A percentile compares a stretch with the other conserved stretches of the same genome.
Evolutionary conservation across 2,329 filamentous ascomycete species (phyloP).

Genomic region (Phaeosphaeriaceae sp.): DNA sequence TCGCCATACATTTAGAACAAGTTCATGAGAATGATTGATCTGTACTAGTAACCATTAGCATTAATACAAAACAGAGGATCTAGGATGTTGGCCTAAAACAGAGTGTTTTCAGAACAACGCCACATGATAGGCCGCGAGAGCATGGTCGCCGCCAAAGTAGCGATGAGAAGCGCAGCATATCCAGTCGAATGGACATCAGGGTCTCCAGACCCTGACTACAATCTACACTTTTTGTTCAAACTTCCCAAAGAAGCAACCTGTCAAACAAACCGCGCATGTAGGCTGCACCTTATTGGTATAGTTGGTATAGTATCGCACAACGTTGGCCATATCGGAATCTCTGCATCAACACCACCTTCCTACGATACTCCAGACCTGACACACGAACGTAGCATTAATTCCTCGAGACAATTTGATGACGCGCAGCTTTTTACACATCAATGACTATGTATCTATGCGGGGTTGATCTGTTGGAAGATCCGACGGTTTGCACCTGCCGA

Average conservation of each 20-base stretch:
- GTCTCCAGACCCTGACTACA: background rate
- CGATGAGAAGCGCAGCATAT: background rate
- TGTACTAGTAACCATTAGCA: no score
- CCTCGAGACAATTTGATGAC: background rate
- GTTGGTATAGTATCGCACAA: background rate
- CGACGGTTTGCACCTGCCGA: slow-evolving; percentile 5
- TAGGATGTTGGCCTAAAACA: background rate
- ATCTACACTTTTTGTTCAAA: background rate
- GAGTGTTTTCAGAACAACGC: background rate
- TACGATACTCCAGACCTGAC: background rate
- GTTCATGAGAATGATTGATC: no score
- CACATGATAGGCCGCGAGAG: background rate
- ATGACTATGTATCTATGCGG: background rate
- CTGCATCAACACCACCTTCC: background rate
- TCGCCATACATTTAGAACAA: no score
- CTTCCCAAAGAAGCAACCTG: background rate
- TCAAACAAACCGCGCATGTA: background rate
- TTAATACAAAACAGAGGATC: background rate
- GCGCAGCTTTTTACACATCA: background rate
- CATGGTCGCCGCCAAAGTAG: background rate
- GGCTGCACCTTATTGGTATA: background rate
- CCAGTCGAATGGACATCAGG: background rate
- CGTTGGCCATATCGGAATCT: background rate
- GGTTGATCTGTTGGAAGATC: background rate
- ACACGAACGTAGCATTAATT: background rate